Evolutionary conservation across 192 early-diverging fungal species (phyloP), one percentile per base, ranked within the genome.

Genomic region (Allomyces macrogynus): DNA sequence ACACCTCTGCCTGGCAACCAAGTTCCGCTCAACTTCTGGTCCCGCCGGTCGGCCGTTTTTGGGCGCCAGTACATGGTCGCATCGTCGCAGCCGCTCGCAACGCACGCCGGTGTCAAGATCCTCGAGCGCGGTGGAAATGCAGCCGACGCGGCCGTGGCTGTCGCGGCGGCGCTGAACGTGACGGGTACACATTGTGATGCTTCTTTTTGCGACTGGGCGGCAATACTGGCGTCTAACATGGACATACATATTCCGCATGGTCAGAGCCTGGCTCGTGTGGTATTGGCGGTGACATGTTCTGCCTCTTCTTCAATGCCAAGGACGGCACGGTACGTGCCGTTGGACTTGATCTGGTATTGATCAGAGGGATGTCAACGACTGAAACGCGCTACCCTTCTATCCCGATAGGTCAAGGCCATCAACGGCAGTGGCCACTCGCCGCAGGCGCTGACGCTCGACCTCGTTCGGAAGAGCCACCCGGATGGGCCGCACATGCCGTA

Each of bases 361-460:
- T 57, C 49, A 40, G 32, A 7, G 32, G 32, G 32, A 40, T 40
- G 8, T 40, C 32, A 26, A 8, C 32, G 0, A 7, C 32, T 40
- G 32, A 40, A 3, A 40, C 32, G 32, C 32, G 32, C 8, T 40
- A 40, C 32, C 32, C 32, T 8, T 40, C 32, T 0, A 40, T 40
- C 7, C 32, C 32, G 32, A 8, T n/a, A 57, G 49, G 49, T 64
- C 24, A 11, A 12, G 27, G 63, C 63, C 0, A 23, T 75, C 24
- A 78, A 80, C 68, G 76, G 69, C 24, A 74, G 72, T 12, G 69
- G 73, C 22, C 74, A 78, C n/a, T 73, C 81, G 9, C 81, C 85
- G 20, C 69, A 64, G 23, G 76, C 63, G 5, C 70, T 88, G 66
- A 85, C 76, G 14, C 64, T 87, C 60, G 78, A 78, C 4, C 32